phyloP scores from a whole-genome alignment of 129 eudicot genomes.

The Helichrysum umbraculigerum region DNA sequence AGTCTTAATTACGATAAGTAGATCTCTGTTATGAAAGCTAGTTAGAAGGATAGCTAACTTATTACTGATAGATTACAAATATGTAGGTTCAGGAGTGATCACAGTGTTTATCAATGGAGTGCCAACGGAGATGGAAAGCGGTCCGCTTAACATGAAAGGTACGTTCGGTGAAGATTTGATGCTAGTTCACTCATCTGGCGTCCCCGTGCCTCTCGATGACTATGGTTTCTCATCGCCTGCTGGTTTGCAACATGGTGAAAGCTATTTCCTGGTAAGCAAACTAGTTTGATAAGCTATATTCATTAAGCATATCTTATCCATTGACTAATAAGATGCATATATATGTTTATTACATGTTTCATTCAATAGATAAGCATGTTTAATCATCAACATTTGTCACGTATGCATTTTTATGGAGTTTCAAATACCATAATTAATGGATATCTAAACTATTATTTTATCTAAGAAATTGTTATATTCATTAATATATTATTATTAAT shows the following conservation, averaged over 20 bases:
- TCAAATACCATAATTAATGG: too few species aligned
- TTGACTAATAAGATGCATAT: background rate
- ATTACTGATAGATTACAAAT: background rate
- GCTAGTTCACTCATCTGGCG: conserved; percentile 75
- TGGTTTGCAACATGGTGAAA: conserved; percentile 81
- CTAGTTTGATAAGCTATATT: background rate
- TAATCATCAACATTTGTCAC: too few species aligned
- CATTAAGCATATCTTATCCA: background rate
- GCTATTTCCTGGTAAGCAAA: conserved; percentile 79
- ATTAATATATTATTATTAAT: too few species aligned
- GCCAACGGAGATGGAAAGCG: conserved; percentile 64
- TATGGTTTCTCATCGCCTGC: conserved; percentile 48
- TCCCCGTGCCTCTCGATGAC: conserved; percentile 56
- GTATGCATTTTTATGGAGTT: too few species aligned
- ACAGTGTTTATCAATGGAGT: conserved; percentile 87
- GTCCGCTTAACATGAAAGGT: conserved; percentile 66
- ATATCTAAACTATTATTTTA: too few species aligned
- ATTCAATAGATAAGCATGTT: too few species aligned
- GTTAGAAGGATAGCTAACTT: too few species aligned
- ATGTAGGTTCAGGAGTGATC: conserved; percentile 44
- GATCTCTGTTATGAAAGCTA: too few species aligned
- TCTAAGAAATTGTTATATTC: too few species aligned
- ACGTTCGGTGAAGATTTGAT: conserved; percentile 64
- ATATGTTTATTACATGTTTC: too few species aligned
- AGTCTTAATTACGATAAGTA: too few species aligned